Percentiles rank a stretch among this genome's conserved stretches.
Conservation (phyloP, 331 rosid genomes). For the Prunus yedoensis region DNA sequence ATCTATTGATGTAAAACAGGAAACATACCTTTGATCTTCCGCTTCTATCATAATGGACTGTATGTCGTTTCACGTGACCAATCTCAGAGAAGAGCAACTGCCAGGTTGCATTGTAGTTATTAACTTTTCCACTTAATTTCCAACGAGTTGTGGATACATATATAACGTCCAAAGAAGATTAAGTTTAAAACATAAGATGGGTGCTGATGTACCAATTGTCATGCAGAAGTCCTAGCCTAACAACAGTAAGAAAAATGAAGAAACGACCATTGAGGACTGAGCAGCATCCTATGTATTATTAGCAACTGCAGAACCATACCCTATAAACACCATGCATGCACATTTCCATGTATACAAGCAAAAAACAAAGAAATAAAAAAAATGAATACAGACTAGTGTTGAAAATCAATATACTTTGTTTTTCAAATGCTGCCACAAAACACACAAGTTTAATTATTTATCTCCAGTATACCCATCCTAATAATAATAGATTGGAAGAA, state of each 20-base stretch:
- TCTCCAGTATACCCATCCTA: neutral
- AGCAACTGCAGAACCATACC: neutral
- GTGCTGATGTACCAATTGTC: neutral
- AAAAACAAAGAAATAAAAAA: neutral
- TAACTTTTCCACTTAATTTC: conserved; percentile 8
- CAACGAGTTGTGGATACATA: conserved; percentile 10
- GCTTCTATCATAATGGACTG: conserved; percentile 55
- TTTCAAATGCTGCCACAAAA: neutral
- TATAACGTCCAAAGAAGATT: neutral
- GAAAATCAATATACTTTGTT: neutral
- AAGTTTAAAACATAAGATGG: neutral
- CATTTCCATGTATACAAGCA: neutral
- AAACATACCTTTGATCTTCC: conserved; percentile 59
- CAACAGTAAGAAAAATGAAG: neutral
- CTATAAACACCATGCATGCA: neutral
- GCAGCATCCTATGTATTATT: neutral
- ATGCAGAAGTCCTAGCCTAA: neutral
- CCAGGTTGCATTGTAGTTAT: neutral
- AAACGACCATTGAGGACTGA: neutral
- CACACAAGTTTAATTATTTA: neutral
- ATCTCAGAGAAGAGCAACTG: conserved; percentile 61
- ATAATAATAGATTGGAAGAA: neutral
- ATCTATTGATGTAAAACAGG: conserved; percentile 2
- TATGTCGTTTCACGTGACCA: conserved; percentile 49
- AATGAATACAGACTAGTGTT: neutral